Evolutionary conservation across 441 rosid species (phyloP).

Genomic region (Croton laevigatus): DNA sequence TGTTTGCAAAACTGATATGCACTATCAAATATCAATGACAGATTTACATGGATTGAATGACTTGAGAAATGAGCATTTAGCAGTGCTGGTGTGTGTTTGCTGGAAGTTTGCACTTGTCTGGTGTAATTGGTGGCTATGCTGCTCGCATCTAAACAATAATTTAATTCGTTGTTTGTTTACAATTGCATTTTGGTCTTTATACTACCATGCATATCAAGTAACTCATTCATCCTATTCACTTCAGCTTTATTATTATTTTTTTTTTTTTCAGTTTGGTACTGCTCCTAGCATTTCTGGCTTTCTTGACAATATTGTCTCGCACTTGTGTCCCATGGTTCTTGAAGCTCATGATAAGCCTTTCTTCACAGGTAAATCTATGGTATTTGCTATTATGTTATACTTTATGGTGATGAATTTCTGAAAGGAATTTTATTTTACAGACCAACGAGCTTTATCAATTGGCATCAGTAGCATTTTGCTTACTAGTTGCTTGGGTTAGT

Average conservation of each 20-base stretch:
- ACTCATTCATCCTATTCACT: constrained; percentile 10
- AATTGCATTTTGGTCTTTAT: background rate
- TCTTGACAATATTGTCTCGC: constrained; percentile 67
- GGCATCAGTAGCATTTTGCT: constrained; percentile 95
- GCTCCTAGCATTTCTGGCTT: constrained; percentile 65
- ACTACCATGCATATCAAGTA: background rate
- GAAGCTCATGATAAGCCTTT: constrained; percentile 90
- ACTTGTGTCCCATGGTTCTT: constrained; percentile 97
- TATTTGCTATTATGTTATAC: constrained; percentile 22
- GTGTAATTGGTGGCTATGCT: background rate
- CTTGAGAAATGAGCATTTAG: constrained; percentile 1
- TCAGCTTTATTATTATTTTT: too few relatives aligned
- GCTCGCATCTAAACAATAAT: background rate
- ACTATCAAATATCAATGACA: background rate
- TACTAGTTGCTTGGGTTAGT: constrained; percentile 96
- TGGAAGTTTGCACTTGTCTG: background rate
- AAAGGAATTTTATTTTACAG: constrained; percentile 45
- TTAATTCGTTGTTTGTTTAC: background rate
- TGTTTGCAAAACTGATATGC: background rate
- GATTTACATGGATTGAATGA: background rate
- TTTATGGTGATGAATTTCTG: constrained; percentile 21
- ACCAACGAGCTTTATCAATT: constrained; percentile 96
- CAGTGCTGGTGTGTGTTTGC: background rate
- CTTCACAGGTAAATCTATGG: constrained; percentile 60
- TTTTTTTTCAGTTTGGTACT: constrained; percentile 70